Conservation (phyloP, 2,329 filamentous ascomycete species). For the Fusarium setosum region DNA sequence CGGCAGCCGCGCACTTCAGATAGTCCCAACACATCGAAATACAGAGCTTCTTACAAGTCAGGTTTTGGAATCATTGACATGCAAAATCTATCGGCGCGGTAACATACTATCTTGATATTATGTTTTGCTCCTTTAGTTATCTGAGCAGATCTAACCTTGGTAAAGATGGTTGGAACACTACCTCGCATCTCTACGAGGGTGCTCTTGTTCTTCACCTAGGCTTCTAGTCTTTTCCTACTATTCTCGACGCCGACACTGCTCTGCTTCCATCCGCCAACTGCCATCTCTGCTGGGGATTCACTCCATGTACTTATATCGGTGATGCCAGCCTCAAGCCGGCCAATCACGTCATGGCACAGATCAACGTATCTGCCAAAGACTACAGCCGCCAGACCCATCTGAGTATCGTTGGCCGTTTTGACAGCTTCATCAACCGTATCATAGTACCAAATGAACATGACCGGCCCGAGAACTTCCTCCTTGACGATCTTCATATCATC, state of each 20-base stretch:
- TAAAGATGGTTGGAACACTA: too few species aligned
- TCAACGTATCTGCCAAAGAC: slow-evolving; percentile 84
- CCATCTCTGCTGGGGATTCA: slow-evolving; percentile 92
- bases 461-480: slow-evolving; percentile 91
- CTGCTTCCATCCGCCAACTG: slow-evolving; percentile 91
- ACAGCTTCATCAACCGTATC: slow-evolving; percentile 70
- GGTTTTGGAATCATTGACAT: too few species aligned
- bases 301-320: slow-evolving; percentile 96
- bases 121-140: too few species aligned
- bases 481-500: slow-evolving; percentile 83
- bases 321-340: slow-evolving; percentile 82
- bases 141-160: too few species aligned
- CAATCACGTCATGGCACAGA: slow-evolving; percentile 76
- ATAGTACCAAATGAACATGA: slow-evolving; percentile 85
- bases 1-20: too few species aligned
- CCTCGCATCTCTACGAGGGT: too few species aligned
- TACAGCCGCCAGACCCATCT: slow-evolving; percentile 83
- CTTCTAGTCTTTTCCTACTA: too few species aligned
- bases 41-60: too few species aligned
- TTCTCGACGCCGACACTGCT: slow-evolving; percentile 92
- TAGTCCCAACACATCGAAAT: too few species aligned
- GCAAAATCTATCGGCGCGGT: too few species aligned
- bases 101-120: too few species aligned
- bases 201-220: too few species aligned
- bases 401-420: slow-evolving; percentile 78